These are phyloP conservation scores for Parasitella parasitica DNA, from an alignment of 371 early-diverging fungal genomes.

Conservation along the genomic window DNA sequence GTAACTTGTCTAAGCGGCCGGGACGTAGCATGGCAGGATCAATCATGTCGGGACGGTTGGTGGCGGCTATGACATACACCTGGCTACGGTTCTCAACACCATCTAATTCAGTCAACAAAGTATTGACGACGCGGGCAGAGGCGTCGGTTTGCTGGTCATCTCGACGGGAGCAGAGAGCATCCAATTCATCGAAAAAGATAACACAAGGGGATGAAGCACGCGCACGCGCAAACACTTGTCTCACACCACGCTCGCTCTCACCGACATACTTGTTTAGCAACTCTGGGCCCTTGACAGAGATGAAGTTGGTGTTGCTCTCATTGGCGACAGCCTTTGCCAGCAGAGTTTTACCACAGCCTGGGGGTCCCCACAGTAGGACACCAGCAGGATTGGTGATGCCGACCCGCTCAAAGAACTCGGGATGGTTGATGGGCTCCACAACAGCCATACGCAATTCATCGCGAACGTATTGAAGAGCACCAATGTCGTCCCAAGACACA, in stretches of 20 bases:
- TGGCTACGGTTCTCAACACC: slow-evolving; percentile 91
- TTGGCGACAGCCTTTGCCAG: slow-evolving; percentile 99
- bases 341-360: slow-evolving; percentile 99
- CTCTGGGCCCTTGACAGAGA: slow-evolving; percentile 99
- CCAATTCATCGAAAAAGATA: slow-evolving; percentile 99
- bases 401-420: slow-evolving; percentile 87
- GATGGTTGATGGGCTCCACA: slow-evolving; percentile 94
- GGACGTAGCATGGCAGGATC: slow-evolving; percentile 99
- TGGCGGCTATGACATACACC: slow-evolving; percentile 98
- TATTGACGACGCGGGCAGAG: slow-evolving; percentile 97
- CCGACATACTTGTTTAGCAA: slow-evolving; percentile 99
- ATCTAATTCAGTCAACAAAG: slow-evolving; percentile 97
- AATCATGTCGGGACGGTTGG: slow-evolving; percentile 98
- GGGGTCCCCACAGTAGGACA: slow-evolving; percentile 98
- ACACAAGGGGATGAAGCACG: slow-evolving; percentile 95
- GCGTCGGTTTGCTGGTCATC: slow-evolving; percentile 87
- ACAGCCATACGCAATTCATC: slow-evolving; percentile 96
- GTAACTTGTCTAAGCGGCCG: slow-evolving; percentile 97
- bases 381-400: slow-evolving; percentile 96
- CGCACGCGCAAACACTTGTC: slow-evolving; percentile 98
- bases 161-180: slow-evolving; percentile 87
- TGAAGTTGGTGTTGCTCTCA: slow-evolving; percentile 97
- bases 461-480: slow-evolving; percentile 84
- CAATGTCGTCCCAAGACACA: slow-evolving; percentile 95
- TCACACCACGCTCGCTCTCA: slow-evolving; percentile 97